Evolutionary conservation across 805 yeast species (phyloP).

Genomic region (Nakazawaea wyomingensis): DNA sequence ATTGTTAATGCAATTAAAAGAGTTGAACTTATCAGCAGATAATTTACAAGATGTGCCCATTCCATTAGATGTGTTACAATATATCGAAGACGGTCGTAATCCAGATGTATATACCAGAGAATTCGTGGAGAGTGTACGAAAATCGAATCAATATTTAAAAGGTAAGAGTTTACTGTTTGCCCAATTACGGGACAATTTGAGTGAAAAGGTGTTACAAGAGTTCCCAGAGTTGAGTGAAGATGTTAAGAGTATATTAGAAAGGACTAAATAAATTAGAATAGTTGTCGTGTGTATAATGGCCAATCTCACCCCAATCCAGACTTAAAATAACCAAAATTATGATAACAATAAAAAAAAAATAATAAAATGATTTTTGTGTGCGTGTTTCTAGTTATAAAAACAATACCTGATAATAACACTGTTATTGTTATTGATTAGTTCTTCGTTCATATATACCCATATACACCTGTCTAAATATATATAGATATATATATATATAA

Average conservation of each 20-base stretch:
- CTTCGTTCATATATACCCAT: no score
- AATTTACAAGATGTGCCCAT: slow-evolving; percentile 38
- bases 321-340: no score
- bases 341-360: no score
- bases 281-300: no score
- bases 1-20: slow-evolving; percentile 34
- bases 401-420: no score
- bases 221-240: slow-evolving; percentile 68
- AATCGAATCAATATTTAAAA: slow-evolving; percentile 79
- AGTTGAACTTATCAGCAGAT: slow-evolving; percentile 27
- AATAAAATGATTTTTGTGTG: no score
- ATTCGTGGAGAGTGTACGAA: slow-evolving; percentile 89
- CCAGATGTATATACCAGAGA: slow-evolving; percentile 97
- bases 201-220: slow-evolving; percentile 63
- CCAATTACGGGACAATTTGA: slow-evolving; percentile 57
- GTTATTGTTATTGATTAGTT: no score
- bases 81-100: slow-evolving; percentile 93
- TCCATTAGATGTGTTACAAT: slow-evolving; percentile 83
- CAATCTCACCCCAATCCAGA: no score
- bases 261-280: slow-evolving; percentile 37
- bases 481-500: no score
- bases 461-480: no score
- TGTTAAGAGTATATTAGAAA: slow-evolving; percentile 50
- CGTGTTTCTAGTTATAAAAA: no score
- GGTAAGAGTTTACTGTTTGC: slow-evolving; percentile 69